Base-by-base conservation (phyloP, 306 rosid species). In the Begonia loranthoides region DNA sequence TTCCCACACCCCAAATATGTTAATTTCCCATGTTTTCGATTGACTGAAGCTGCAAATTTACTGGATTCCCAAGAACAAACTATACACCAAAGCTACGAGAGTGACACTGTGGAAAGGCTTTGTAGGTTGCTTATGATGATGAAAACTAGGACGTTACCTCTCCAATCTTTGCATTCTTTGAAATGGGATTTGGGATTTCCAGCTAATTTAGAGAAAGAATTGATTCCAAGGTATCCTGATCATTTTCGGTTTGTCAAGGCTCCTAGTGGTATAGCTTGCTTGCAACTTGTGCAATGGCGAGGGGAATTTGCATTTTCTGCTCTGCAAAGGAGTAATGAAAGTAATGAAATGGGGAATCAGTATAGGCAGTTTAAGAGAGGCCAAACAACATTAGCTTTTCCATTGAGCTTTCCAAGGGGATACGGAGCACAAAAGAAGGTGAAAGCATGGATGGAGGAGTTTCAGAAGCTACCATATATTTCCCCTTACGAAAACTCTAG, bases 171-270 rank as follows among this genome's bases (percentile, higher is more conserved):
- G 46, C 62, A 66, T 39, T 70, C 92, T 6, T 65, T 90, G 67
- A 76, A 71, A 66, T 90, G 89, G 83, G 99, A 90, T 67, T 55
- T 90, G 55, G 99, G 99, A 50, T 61, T 90, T 11, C 88, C 95
- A 7, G 95, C 79, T 79, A 54, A 64, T 46, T 80, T 86, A 51
- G 83, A 78, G 69, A 82, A 76, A 50, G 60, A 69, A 39, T 66
- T 90, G 41, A 46, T 90, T 52, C 88, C 88, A 0, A 79, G 73
- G 41, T 78, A 57, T 66, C 83, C 84, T 0, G 59, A 86, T 13
- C 50, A 55, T n/a, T 82, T 90, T 45, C 68, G 59, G 14, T 66
- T 82, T 16, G 64, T 69, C 3, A 86, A 72, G 62, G 73, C 75
- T 17, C 13, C 76, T 0, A 79, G 73, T 62, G 94, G 94, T 15